phyloP scores from a whole-genome alignment of 225 moss, liverwort and hornwort species.

The Bryoerythrophyllum caledonicum region DNA sequence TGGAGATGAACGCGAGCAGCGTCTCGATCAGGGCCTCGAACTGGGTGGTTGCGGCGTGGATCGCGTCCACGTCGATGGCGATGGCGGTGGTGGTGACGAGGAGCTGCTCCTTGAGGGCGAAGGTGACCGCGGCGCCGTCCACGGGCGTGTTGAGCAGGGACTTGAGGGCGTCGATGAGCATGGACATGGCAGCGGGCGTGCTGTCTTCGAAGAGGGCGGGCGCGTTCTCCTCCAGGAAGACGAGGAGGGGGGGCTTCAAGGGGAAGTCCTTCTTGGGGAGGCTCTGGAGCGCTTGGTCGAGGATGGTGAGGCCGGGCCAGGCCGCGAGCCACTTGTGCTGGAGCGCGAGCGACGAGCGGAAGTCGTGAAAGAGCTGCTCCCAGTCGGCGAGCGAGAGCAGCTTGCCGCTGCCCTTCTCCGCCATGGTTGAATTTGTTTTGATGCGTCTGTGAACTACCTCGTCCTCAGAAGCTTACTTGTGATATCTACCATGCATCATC shows the following conservation, averaged over 20 bases:
- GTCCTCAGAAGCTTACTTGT: no score
- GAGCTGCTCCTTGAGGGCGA: slow-evolving; percentile 80
- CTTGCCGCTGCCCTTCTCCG: slow-evolving; percentile 95
- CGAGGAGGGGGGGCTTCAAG: slow-evolving; percentile 58
- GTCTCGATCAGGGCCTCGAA: slow-evolving; percentile 71
- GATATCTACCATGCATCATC: no score
- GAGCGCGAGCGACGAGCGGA: slow-evolving; percentile 58
- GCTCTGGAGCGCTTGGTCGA: slow-evolving; percentile 82
- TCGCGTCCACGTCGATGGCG: slow-evolving; percentile 77
- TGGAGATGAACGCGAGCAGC: slow-evolving; percentile 73
- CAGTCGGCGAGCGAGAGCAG: slow-evolving; percentile 71
- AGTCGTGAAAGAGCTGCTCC: slow-evolving; percentile 93
- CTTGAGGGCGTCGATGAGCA: slow-evolving; percentile 70
- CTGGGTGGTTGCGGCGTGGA: slow-evolving; percentile 61
- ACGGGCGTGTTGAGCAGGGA: slow-evolving; percentile 52
- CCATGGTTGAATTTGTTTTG: slow-evolving; percentile 31
- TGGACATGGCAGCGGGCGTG: slow-evolving; percentile 56
- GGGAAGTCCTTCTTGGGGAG: slow-evolving; percentile 78
- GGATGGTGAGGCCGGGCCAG: slow-evolving; percentile 82
- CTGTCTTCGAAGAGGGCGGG: slow-evolving; percentile 65
- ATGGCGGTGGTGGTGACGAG: slow-evolving; percentile 83
- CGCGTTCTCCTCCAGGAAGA: slow-evolving; percentile 88
- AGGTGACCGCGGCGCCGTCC: slow-evolving; percentile 57
- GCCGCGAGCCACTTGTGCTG: slow-evolving; percentile 83
- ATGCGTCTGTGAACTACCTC: no score